Evolutionary conservation across 331 rosid genomes (phyloP).

Genomic region (Pyracantha coccinea): DNA sequence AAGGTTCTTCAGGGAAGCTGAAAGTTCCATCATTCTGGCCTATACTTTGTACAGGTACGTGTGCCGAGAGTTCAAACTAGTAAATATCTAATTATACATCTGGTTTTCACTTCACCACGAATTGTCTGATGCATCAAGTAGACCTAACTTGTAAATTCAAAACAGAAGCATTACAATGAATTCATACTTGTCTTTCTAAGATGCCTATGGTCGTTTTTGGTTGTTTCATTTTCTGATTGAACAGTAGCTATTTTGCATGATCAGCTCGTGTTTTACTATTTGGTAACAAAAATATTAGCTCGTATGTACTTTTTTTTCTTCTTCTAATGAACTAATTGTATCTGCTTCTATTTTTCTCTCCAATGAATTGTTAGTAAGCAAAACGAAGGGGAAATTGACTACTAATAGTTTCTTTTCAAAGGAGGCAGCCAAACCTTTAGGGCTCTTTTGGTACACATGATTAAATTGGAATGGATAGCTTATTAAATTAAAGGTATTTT

Average conservation of each 20-base stretch:
- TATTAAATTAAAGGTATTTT: too few species aligned
- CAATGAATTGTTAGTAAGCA: neutral
- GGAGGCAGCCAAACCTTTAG: too few species aligned
- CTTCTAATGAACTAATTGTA: too few species aligned
- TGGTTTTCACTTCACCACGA: neutral
- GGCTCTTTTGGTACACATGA: too few species aligned
- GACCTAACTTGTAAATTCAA: neutral
- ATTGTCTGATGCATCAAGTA: neutral
- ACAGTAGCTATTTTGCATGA: neutral
- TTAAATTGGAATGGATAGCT: too few species aligned
- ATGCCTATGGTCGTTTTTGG: too few species aligned
- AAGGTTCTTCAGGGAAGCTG: slow-evolving; percentile 58
- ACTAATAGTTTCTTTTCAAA: too few species aligned
- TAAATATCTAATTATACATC: neutral
- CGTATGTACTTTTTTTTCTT: too few species aligned
- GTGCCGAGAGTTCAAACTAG: neutral
- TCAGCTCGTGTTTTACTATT: neutral
- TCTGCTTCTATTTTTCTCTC: neutral
- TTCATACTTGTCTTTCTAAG: neutral
- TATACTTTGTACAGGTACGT: slow-evolving; percentile 43
- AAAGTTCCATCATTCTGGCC: slow-evolving; percentile 29
- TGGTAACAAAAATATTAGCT: too few species aligned
- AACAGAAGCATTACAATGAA: neutral
- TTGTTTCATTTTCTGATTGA: too few species aligned
- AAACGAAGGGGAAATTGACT: neutral